These are phyloP conservation scores for Herpotrichia juniperi DNA, from an alignment of 2,329 filamentous ascomycete species.

Conservation along the genomic window DNA sequence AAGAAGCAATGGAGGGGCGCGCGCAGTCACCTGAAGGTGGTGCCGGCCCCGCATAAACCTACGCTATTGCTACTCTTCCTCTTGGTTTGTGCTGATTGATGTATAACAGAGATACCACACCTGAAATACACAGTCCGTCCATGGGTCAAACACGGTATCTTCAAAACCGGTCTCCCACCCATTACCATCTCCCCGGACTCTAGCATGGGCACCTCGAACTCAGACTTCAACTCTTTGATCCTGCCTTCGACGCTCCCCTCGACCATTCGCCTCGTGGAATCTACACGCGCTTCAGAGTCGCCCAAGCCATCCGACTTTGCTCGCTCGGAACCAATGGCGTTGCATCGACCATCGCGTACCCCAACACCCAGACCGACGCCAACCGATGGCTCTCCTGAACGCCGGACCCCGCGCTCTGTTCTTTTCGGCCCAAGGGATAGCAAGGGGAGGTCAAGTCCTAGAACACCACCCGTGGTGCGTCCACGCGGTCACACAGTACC, in stretches of 20 bases:
- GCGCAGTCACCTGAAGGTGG: slow-evolving; percentile 40
- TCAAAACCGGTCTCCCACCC: slow-evolving; percentile 21
- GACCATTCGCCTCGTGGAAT: slow-evolving; percentile 12
- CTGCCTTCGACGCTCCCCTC: neutral
- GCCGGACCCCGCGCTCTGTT: slow-evolving; percentile 13
- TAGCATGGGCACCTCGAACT: slow-evolving; percentile 7
- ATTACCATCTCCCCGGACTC: slow-evolving; percentile 15
- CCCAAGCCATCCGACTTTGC: neutral
- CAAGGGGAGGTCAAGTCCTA: slow-evolving; percentile 12
- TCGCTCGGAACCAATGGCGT: neutral
- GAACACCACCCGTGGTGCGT: slow-evolving; percentile 20
- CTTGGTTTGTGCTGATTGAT: slow-evolving; percentile 33
- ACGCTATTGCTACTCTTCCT: slow-evolving; percentile 15
- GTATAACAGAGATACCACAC: slow-evolving; percentile 22
- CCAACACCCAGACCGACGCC: slow-evolving; percentile 8
- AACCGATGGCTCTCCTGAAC: slow-evolving; percentile 7
- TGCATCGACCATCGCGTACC: slow-evolving; percentile 4
- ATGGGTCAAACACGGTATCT: slow-evolving; percentile 28
- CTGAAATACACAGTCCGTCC: slow-evolving; percentile 30
- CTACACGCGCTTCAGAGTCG: neutral
- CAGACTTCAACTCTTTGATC: neutral
- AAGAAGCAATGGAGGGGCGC: slow-evolving; percentile 37
- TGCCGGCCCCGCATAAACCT: slow-evolving; percentile 38
- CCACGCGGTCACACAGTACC: slow-evolving; percentile 26
- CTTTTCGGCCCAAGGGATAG: slow-evolving; percentile 16